Evolutionary conservation across 2,329 filamentous ascomycete genomes (phyloP).

Genomic region (Aspergillus fumigatus): DNA sequence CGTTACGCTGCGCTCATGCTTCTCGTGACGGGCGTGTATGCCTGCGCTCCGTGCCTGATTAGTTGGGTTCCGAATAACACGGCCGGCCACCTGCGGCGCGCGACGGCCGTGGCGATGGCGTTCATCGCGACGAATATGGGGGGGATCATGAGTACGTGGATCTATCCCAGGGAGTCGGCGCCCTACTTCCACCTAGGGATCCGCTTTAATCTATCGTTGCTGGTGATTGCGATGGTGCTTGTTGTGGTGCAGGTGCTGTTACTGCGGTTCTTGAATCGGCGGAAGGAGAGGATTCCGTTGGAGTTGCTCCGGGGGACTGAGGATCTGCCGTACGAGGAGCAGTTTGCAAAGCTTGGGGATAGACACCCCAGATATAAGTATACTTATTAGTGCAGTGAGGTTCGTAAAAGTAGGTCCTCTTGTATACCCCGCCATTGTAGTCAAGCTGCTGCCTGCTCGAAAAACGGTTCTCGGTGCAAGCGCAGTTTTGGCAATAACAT

Average conservation of each 20-base stretch:
- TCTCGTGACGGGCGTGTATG: conserved; percentile 9
- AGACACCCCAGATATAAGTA: conserved; percentile 11
- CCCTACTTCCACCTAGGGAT: conserved; percentile 7
- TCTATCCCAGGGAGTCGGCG: conserved; percentile 10
- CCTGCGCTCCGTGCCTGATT: conserved; percentile 8
- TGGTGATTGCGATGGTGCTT: conserved; percentile 4
- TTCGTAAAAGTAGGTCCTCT: too few relatives aligned
- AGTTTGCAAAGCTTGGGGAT: conserved; percentile 9
- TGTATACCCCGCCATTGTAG: too few relatives aligned
- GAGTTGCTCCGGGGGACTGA: conserved; percentile 4
- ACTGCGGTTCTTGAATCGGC: conserved; percentile 5
- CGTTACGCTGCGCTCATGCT: conserved; percentile 9
- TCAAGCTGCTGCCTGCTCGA: too few relatives aligned
- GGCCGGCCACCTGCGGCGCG: conserved; percentile 3
- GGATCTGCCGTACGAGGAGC: conserved; percentile 6
- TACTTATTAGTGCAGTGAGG: conserved; percentile 6
- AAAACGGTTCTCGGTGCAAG: too few relatives aligned
- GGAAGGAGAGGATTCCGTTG: conserved; percentile 1
- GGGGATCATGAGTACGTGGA: conserved; percentile 10
- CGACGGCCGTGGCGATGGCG: conserved; percentile 6
- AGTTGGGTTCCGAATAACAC: conserved; percentile 12
- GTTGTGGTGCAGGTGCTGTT: conserved; percentile 4
- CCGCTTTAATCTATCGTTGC: conserved; percentile 6
- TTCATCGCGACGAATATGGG: conserved; percentile 9
- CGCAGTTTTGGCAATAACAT: too few relatives aligned